Evolutionary conservation across 768 basidiomycete genomes (phyloP).

Genomic region (Flagelloscypha sp.): DNA sequence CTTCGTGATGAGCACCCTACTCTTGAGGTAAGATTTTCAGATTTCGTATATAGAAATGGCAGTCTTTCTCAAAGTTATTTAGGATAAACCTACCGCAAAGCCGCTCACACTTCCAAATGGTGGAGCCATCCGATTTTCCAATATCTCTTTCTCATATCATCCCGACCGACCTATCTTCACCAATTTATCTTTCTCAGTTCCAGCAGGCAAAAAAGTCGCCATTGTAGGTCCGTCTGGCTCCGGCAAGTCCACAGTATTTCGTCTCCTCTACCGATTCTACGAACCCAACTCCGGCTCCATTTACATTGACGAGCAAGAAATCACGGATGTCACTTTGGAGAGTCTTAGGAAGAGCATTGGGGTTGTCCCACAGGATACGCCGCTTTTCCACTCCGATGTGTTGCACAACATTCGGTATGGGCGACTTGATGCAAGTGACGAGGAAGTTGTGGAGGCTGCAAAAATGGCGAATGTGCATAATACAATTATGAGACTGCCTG

Average conservation of each 20-base stretch:
- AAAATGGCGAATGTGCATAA: constrained; percentile 82
- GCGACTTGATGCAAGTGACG: constrained; percentile 76
- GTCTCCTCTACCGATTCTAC: constrained; percentile 92
- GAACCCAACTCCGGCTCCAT: constrained; percentile 78
- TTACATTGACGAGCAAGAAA: constrained; percentile 80
- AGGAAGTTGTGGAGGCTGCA: constrained; percentile 80
- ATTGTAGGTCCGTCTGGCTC: constrained; percentile 97
- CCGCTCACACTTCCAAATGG: constrained; percentile 66
- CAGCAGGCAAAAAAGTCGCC: constrained; percentile 94
- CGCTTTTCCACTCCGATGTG: constrained; percentile 92
- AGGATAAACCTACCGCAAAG: constrained; percentile 66
- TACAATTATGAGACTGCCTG: constrained; percentile 72
- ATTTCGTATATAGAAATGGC: background rate
- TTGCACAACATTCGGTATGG: constrained; percentile 96
- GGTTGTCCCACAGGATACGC: constrained; percentile 97
- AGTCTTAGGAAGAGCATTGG: constrained; percentile 73
- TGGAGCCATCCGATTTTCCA: constrained; percentile 87
- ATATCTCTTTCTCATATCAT: constrained; percentile 88
- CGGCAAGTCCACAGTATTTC: constrained; percentile 95
- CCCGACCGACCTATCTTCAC: constrained; percentile 89
- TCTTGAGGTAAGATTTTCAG: constrained; percentile 37
- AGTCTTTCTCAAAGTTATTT: background rate
- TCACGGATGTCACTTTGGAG: constrained; percentile 60
- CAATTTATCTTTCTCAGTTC: constrained; percentile 80
- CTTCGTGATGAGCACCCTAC: constrained; percentile 76